A percentile compares a stretch with the other conserved stretches of the same genome.
Conservation (phyloP, 352 stramenopile species). For the Bremia lactucae region DNA sequence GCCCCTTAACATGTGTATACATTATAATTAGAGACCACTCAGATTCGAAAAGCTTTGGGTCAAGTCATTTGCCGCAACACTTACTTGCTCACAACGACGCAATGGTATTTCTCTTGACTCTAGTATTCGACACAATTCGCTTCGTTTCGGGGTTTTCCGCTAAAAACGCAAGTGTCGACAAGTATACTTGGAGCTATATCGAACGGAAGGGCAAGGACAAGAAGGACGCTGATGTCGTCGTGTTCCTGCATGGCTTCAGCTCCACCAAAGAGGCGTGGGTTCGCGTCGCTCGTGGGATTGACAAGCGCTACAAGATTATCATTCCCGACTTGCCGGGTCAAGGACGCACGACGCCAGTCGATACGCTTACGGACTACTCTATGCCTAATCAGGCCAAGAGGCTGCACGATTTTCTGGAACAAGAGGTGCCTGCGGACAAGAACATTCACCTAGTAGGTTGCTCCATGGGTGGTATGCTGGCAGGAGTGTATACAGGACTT, state of each 20-base stretch:
- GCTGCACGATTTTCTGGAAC: constrained; percentile 48
- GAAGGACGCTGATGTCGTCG: constrained; percentile 33
- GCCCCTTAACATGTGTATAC: no score
- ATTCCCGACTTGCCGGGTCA: constrained; percentile 65
- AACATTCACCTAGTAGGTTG: constrained; percentile 67
- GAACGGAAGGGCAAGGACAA: constrained; percentile 34
- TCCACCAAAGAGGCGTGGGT: constrained; percentile 62
- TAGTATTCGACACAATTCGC: constrained; percentile 36
- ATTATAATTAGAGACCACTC: not conserved
- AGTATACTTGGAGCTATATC: constrained; percentile 70
- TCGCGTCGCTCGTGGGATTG: constrained; percentile 34
- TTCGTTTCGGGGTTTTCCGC: constrained; percentile 43
- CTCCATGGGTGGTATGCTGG: constrained; percentile 72
- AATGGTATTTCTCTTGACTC: constrained; percentile 24
- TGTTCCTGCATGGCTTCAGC: constrained; percentile 68
- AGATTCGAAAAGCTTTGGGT: not conserved
- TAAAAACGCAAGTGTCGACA: constrained; percentile 31
- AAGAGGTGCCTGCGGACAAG: constrained; percentile 29
- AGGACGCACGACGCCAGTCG: constrained; percentile 41
- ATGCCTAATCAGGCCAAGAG: constrained; percentile 41
- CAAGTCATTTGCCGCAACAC: not conserved
- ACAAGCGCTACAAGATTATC: constrained; percentile 43
- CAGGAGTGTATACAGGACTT: constrained; percentile 51
- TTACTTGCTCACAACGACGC: not conserved
- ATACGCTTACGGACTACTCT: constrained; percentile 34